Base-by-base conservation (phyloP, 2,329 filamentous ascomycete genomes). In the Peltaster fructicola region DNA sequence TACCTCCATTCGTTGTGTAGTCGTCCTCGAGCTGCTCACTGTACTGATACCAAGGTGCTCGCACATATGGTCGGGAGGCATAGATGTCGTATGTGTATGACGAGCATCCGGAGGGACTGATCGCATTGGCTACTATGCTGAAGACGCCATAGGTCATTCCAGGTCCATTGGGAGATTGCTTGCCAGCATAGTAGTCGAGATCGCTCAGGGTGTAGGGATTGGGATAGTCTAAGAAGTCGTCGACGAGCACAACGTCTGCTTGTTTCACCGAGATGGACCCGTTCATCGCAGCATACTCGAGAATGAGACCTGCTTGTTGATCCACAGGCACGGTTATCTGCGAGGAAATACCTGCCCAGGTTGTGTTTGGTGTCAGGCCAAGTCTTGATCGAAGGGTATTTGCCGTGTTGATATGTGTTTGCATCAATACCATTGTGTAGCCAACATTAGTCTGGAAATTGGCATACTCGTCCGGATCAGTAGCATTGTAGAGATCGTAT, bases 71-170 rank as follows among this genome's bases (percentile, higher is more conserved):
- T 14, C 66, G 54, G 15, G 63, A 66, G 0, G 66, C 65, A 33
- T 70, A 68, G 10, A 75, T 55, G 5, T 66, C 61, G 40, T 78
- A 78, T 0, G 72, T 77, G 41, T 68, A 76, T 4, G 66, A 62
- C 2, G 71, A 67, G 44, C 73, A 78, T 3, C 73, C 73, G 3
- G 69, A 73, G 2, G 63, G 65, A 1, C 68, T 70, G 7, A 76
- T 56, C 23, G 67, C 58, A 29, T 71, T 74, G 8, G 73, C 71
- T 15, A 70, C 65, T 23, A 77, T 65, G 22, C 67, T 65, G 46
- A 75, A 77, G 7, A 74, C 67, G 7, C 68, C 68, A 45, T 73
- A 79, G 2, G 73, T 78, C 73, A 79, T 79, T 3, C 66, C 73
- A 1, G 73, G 73, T 0, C 73, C 73, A 35, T 75, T 61, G 1